Conservation (phyloP, 306 rosid species). For the Pyrus communis region DNA sequence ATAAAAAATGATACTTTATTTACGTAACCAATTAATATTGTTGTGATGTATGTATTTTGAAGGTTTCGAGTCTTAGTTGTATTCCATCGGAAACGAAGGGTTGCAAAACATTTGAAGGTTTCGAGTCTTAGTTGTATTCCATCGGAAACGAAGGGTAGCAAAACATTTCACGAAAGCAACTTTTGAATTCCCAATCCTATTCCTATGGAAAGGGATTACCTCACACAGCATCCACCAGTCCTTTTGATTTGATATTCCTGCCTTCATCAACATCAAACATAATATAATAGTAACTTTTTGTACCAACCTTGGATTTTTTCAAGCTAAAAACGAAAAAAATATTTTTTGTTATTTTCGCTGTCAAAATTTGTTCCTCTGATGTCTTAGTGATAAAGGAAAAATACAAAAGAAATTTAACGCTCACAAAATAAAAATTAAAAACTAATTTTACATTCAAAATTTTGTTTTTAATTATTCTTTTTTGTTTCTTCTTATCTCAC, state of each 20-base stretch:
- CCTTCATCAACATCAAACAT: not conserved
- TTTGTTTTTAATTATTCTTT: too few species aligned
- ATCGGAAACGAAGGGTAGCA: not conserved
- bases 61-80: not conserved
- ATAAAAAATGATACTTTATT: too few species aligned
- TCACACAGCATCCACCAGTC: not conserved
- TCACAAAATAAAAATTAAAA: too few species aligned
- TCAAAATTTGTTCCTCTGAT: too few species aligned
- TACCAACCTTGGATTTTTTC: not conserved
- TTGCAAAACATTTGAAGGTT: not conserved
- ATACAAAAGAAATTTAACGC: too few species aligned
- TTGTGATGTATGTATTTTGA: not conserved
- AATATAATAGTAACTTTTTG: not conserved
- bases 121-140: not conserved
- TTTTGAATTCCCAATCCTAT: not conserved
- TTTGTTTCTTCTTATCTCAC: too few species aligned
- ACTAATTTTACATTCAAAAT: too few species aligned
- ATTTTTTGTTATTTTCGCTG: too few species aligned
- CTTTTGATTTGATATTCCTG: not conserved
- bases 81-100: not conserved
- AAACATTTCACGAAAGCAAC: not conserved
- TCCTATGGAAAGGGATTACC: not conserved
- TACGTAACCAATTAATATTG: too few species aligned
- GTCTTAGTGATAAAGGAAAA: too few species aligned
- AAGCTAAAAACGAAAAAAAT: too few species aligned